Percentiles rank a stretch among this genome's conserved stretches.
Evolutionary conservation across 352 stramenopile genomes (phyloP).

Genomic region (Globisporangium takayamanum): DNA sequence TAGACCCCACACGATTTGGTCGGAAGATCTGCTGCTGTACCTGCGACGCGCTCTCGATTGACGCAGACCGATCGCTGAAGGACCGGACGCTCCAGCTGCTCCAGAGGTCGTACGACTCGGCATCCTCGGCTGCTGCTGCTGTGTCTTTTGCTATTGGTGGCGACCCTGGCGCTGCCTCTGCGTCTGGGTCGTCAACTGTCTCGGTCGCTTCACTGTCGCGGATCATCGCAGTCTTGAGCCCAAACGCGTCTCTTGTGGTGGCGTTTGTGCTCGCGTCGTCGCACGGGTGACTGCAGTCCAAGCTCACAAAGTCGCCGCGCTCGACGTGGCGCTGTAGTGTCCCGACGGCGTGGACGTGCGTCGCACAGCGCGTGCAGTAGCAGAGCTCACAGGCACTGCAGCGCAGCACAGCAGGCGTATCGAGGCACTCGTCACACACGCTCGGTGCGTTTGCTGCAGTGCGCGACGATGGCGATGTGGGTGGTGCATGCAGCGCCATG

Average conservation of each 20-base stretch:
- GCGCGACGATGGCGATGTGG: not conserved
- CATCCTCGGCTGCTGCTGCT: not conserved
- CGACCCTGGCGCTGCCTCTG: slow-evolving; percentile 16
- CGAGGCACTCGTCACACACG: slow-evolving; percentile 43
- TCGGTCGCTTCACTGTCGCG: slow-evolving; percentile 8
- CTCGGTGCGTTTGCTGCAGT: slow-evolving; percentile 7
- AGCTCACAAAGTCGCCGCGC: slow-evolving; percentile 8
- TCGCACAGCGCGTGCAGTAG: slow-evolving; percentile 36
- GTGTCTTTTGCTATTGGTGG: slow-evolving; percentile 1
- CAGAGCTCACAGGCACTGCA: slow-evolving; percentile 45
- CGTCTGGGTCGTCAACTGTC: slow-evolving; percentile 13
- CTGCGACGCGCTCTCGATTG: slow-evolving; percentile 18
- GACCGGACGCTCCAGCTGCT: slow-evolving; percentile 30
- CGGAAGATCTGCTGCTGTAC: not conserved
- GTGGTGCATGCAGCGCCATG: not conserved
- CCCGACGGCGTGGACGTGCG: slow-evolving; percentile 29
- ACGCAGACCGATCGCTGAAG: slow-evolving; percentile 20
- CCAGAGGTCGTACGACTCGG: slow-evolving; percentile 31
- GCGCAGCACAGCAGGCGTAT: slow-evolving; percentile 18
- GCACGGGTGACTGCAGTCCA: not conserved
- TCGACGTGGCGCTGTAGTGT: slow-evolving; percentile 32
- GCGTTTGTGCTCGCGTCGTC: not conserved
- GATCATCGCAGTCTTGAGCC: slow-evolving; percentile 8
- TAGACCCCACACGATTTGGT: not conserved
- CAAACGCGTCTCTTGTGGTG: slow-evolving; percentile 1